Base-by-base conservation (phyloP, 805 yeast genomes). In the Wickerhamiella slavikovae region DNA sequence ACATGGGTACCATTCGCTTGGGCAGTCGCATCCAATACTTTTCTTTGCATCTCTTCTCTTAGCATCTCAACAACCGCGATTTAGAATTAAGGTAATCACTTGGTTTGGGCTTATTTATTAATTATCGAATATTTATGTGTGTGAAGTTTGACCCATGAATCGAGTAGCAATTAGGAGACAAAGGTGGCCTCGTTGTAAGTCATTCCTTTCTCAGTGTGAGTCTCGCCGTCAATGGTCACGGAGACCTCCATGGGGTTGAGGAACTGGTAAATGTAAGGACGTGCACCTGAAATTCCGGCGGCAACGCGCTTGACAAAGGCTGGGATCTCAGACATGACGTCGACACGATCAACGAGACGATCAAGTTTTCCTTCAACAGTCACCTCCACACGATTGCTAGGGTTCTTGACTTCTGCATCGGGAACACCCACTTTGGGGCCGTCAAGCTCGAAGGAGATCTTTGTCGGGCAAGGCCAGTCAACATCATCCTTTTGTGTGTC, bases 321-420 rank as follows among this genome's bases (percentile, higher is more conserved):
- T 17, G 98, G 98, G 35, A 89, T 73, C 56, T 89, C 96, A 29
- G 82, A 78, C 95, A 89, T 82, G 35, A 89, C 96, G 54, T 89
- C 98, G 34, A 89, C 83, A 49, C 96, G 71, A 57, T 80, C 95
- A 30, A 79, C 69, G 36, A 78, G 54, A 27, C 62, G 57, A 12
- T 50, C 49, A 40, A 85, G 62, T 15, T 61, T 55, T 36, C 93
- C 94, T 14, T 20, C 6, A 4, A 76, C 67, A 8, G 48, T 51
- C 27, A 66, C 75, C 27, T 51, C 55, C 16, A 64, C 59, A 4
- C 23, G 22, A 15, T 33, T 25, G 43, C 34, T 36, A 19, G 35
- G 39, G 32, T 53, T 53, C 15, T 46, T 49, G 18, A 49, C 37
- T 13, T 47, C 53, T 11, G 47, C 49, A 24, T 58, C 66, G 35